Evolutionary conservation across 2,329 filamentous ascomycete genomes (phyloP).

Genomic region (Neoscytalidium dimidiatum): DNA sequence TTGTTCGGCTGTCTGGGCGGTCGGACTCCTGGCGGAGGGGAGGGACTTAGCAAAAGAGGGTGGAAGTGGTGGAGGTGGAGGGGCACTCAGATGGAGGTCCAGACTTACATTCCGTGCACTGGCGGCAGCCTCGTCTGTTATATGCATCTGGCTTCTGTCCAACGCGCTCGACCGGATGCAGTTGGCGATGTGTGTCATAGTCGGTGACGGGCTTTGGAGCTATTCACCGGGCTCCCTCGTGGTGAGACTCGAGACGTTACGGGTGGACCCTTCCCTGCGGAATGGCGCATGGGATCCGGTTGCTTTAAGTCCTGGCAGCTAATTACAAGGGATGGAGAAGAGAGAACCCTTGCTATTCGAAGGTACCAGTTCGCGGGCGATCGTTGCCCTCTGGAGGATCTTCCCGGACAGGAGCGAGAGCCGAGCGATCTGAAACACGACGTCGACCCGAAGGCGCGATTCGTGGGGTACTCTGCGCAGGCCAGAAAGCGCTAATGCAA

Average conservation of each 20-base stretch:
- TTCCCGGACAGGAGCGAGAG: conserved; percentile 8
- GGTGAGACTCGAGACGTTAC: conserved; percentile 18
- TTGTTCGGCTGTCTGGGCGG: background rate
- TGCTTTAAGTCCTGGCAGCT: conserved; percentile 17
- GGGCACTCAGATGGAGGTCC: conserved; percentile 9
- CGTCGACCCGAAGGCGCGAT: conserved; percentile 21
- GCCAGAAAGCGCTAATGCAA: conserved; percentile 12
- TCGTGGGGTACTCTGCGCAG: conserved; percentile 18
- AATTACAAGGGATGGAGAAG: conserved; percentile 18
- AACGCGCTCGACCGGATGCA: conserved; percentile 37
- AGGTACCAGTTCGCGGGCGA: conserved; percentile 14
- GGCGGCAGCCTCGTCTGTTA: conserved; percentile 26
- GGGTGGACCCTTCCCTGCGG: conserved; percentile 18
- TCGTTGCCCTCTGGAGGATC: conserved; percentile 15
- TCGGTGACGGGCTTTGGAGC: conserved; percentile 21
- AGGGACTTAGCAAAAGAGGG: conserved; percentile 27
- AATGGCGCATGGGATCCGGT: conserved; percentile 14
- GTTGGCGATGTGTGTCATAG: conserved; percentile 48
- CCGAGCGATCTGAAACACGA: conserved; percentile 20
- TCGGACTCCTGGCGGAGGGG: conserved; percentile 2
- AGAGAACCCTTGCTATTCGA: conserved; percentile 18
- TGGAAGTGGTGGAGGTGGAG: background rate
- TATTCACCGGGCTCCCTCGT: conserved; percentile 14
- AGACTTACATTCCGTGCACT: conserved; percentile 10
- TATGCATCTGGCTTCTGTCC: conserved; percentile 37